Conservation (phyloP, 2,329 filamentous ascomycete genomes). For the Trichoderma aggressivum region DNA sequence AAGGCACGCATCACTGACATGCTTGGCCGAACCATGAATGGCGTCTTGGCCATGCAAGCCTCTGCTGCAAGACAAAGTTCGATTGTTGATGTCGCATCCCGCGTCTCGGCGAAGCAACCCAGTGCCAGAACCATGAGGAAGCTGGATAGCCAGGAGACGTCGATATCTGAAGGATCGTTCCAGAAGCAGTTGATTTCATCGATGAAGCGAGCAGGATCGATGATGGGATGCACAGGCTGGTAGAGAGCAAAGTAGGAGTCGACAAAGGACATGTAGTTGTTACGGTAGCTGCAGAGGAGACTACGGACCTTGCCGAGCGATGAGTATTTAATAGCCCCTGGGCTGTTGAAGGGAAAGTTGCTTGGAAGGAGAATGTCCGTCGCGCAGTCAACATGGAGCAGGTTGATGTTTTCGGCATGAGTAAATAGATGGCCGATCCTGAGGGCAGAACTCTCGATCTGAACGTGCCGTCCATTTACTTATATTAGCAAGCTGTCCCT, state of each 20-base stretch:
- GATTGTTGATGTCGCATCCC: background rate
- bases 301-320: background rate
- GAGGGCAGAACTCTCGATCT: background rate
- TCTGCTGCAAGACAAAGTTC: conserved; percentile 22
- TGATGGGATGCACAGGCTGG: conserved; percentile 4
- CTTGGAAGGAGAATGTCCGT: background rate
- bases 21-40: conserved; percentile 21
- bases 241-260: background rate
- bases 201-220: background rate
- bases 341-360: conserved; percentile 3
- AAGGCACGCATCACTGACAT: conserved; percentile 18
- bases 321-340: background rate
- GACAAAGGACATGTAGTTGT: background rate
- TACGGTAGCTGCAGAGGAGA: background rate
- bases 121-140: conserved; percentile 20
- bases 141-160: conserved; percentile 14
- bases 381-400: background rate
- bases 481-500: background rate
- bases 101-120: conserved; percentile 3
- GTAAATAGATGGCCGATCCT: background rate
- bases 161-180: background rate
- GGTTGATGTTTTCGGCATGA: background rate
- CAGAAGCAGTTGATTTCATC: background rate
- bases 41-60: conserved; percentile 20
- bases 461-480: background rate